Evolutionary conservation across 2,329 filamentous ascomycete species (phyloP).

Genomic region (Exophiala calicioides): DNA sequence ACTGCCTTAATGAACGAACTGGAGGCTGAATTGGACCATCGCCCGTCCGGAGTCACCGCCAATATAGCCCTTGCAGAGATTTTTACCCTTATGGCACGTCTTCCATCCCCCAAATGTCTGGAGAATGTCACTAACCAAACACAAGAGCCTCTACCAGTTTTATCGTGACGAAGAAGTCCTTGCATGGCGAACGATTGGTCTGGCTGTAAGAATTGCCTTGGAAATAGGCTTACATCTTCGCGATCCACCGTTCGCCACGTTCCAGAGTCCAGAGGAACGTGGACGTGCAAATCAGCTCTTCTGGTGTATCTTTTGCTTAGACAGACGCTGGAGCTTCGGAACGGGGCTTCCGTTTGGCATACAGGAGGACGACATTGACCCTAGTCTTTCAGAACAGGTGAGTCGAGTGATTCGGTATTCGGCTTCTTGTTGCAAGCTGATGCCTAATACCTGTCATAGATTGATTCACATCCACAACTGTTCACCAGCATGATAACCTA

Average conservation of each 20-base stretch:
- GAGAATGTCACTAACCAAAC: not conserved
- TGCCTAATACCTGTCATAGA: not conserved
- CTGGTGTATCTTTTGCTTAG: constrained; percentile 56
- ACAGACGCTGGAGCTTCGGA: constrained; percentile 56
- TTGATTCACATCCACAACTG: constrained; percentile 39
- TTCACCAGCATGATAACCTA: constrained; percentile 53
- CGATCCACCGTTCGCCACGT: constrained; percentile 14
- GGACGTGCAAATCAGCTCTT: constrained; percentile 40
- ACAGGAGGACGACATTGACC: constrained; percentile 53
- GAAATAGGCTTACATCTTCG: constrained; percentile 50
- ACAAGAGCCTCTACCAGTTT: constrained; percentile 24
- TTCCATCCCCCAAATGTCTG: not conserved
- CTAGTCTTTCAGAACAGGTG: constrained; percentile 49
- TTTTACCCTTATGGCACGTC: constrained; percentile 12
- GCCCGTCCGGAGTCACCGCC: constrained; percentile 10
- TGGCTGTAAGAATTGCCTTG: constrained; percentile 50
- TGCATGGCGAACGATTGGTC: constrained; percentile 51
- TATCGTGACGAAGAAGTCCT: constrained; percentile 54
- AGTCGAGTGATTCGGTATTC: constrained; percentile 29
- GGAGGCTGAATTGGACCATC: constrained; percentile 16
- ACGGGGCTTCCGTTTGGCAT: constrained; percentile 54
- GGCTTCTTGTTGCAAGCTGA: constrained; percentile 1
- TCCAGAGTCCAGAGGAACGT: constrained; percentile 7
- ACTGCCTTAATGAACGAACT: constrained; percentile 17
- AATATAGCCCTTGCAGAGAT: constrained; percentile 9